Evolutionary conservation across 1,284 basidiomycete species (phyloP).

Genomic region (Leccinum pachyderme): DNA sequence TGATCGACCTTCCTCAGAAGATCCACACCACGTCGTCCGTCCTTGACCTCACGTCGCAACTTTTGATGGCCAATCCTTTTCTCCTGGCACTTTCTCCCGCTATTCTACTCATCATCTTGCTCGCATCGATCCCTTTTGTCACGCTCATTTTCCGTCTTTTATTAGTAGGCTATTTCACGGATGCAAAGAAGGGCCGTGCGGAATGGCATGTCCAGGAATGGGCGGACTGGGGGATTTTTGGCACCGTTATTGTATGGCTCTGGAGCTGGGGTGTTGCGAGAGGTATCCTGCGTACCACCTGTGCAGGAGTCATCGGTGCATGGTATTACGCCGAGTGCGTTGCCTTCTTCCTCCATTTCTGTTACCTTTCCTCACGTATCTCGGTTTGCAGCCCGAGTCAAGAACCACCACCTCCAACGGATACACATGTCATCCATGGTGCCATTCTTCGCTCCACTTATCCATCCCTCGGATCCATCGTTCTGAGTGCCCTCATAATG

Average conservation of each 20-base stretch:
- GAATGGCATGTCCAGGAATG: slow-evolving; percentile 79
- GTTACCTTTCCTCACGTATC: slow-evolving; percentile 2
- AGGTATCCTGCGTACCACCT: slow-evolving; percentile 76
- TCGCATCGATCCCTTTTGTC: slow-evolving; percentile 82
- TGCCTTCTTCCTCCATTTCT: background rate
- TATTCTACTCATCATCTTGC: slow-evolving; percentile 69
- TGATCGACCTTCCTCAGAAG: slow-evolving; percentile 65
- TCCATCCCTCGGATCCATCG: slow-evolving; percentile 78
- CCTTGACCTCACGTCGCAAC: slow-evolving; percentile 76
- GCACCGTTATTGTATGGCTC: slow-evolving; percentile 72
- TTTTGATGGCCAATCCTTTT: slow-evolving; percentile 79
- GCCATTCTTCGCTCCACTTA: slow-evolving; percentile 78
- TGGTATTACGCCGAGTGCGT: slow-evolving; percentile 89
- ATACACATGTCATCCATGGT: slow-evolving; percentile 73
- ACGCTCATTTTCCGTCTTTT: slow-evolving; percentile 82
- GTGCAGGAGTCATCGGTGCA: slow-evolving; percentile 82
- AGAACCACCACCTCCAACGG: slow-evolving; percentile 49
- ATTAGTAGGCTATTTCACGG: slow-evolving; percentile 63
- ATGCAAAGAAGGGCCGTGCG: slow-evolving; percentile 35
- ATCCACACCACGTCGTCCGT: slow-evolving; percentile 73
- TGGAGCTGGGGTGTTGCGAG: slow-evolving; percentile 91
- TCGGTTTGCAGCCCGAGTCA: slow-evolving; percentile 43
- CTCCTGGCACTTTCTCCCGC: slow-evolving; percentile 78
- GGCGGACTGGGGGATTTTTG: slow-evolving; percentile 80
- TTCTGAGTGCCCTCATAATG: slow-evolving; percentile 74